phyloP scores from a whole-genome alignment of 148 eudicot genomes.

The Polygonum maritimum region DNA sequence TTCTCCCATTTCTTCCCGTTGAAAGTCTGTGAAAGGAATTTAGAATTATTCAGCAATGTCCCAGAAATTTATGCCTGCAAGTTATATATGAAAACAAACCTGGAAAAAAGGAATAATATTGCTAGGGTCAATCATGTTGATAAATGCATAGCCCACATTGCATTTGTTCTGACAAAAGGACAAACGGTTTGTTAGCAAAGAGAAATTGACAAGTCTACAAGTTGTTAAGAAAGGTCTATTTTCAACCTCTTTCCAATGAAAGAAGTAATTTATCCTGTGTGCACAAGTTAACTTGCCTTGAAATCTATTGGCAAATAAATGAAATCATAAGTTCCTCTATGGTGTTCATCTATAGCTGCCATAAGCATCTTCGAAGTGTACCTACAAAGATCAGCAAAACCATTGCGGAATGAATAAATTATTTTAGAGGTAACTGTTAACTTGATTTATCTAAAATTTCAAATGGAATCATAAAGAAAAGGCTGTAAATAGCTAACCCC shows the following conservation, averaged over 20 bases:
- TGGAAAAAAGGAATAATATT: slow-evolving; percentile 59
- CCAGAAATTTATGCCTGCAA: neutral
- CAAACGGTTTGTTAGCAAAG: slow-evolving; percentile 3
- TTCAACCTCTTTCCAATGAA: neutral
- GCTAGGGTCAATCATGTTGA: slow-evolving; percentile 69
- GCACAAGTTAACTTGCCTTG: slow-evolving; percentile 49
- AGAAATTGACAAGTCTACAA: neutral
- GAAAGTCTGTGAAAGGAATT: slow-evolving; percentile 34
- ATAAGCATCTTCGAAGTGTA: slow-evolving; percentile 94
- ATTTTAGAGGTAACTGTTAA: neutral
- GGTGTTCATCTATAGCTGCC: slow-evolving; percentile 83
- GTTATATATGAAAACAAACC: slow-evolving; percentile 29
- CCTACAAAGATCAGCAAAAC: slow-evolving; percentile 27
- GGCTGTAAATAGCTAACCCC: neutral
- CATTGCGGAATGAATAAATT: neutral
- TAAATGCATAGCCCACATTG: slow-evolving; percentile 84
- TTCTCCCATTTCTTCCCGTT: slow-evolving; percentile 96
- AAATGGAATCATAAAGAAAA: neutral
- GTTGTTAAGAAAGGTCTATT: neutral
- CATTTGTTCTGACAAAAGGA: slow-evolving; percentile 66
- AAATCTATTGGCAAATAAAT: slow-evolving; percentile 86
- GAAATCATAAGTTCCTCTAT: slow-evolving; percentile 81
- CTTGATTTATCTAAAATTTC: neutral
- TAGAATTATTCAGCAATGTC: neutral
- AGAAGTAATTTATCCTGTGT: neutral